Evolutionary conservation across 805 yeast species (phyloP), one percentile per base, ranked within the genome.

Genomic region (Metschnikowia kofuensis): DNA sequence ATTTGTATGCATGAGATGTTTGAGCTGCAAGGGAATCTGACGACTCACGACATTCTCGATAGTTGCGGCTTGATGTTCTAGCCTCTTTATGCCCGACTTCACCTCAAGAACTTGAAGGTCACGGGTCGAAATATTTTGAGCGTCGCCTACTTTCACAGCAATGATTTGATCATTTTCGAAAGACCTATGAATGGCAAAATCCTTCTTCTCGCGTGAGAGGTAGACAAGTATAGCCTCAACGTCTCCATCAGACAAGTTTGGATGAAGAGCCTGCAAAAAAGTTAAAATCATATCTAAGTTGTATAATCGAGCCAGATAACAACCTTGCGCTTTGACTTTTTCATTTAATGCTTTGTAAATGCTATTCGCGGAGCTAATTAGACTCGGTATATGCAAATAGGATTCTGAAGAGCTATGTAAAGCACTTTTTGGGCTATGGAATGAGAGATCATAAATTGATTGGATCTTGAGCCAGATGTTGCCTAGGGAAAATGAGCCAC

Each of bases 51-150:
- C 57, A 9, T 21, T 12, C 36, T 63, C 65, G 36, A 69, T 46
- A 11, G 55, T 48, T 1, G 31, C 39, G 8, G 49, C 56, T 8
- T 67, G 60, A 14, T 52, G 60, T 6, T 48, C 47, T 6, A 67
- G 47, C 12, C 50, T 59, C 21, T 46, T 38, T 21, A 66, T 53
- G 21, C 52, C 53, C 7, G 58, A 45, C 39, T 67, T 62, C 21
- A 73, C 32, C 30, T 66, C 55, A 10, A 66, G 59, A 4, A 72
- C 61, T 9, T 62, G 62, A 10, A 64, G 56, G 38, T 72, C 77
- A 31, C 63, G 65, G 6, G 63, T 64, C 1, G 64, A 51, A 7
- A 71, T 54, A 1, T 34, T 8, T 6, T 32, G 37, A 2, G 35
- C 46, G 14, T 26, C 32, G 16, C 51, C 58, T 36, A 68, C 55